Evolutionary conservation across 768 basidiomycete genomes (phyloP).

Genomic region (Amanita fuliginea): DNA sequence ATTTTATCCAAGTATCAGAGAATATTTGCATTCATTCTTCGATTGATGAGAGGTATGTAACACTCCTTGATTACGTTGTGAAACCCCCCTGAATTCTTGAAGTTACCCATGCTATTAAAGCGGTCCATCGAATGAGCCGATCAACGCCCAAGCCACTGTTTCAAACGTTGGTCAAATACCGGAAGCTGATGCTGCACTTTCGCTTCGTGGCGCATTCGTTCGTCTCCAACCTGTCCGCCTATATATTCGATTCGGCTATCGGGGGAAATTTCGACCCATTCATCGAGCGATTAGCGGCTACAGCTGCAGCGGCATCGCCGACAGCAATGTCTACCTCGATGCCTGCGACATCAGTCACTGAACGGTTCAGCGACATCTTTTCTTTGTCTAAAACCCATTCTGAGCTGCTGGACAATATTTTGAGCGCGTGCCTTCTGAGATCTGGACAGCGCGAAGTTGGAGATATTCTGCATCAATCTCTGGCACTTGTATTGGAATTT

Average conservation of each 20-base stretch:
- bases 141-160: slow-evolving; percentile 36
- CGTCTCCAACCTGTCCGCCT: slow-evolving; percentile 51
- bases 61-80: background rate
- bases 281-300: slow-evolving; percentile 27
- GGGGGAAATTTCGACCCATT: slow-evolving; percentile 68
- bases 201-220: slow-evolving; percentile 69
- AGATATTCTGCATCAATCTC: slow-evolving; percentile 48
- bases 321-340: slow-evolving; percentile 6
- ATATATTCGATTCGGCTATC: slow-evolving; percentile 77
- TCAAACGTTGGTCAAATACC: slow-evolving; percentile 41
- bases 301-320: slow-evolving; percentile 7
- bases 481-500: slow-evolving; percentile 61
- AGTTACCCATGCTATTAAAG: slow-evolving; percentile 62
- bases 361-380: slow-evolving; percentile 59
- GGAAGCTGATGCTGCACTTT: slow-evolving; percentile 50
- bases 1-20: slow-evolving; percentile 81
- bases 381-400: slow-evolving; percentile 60
- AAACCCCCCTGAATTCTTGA: slow-evolving; percentile 3
- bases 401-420: slow-evolving; percentile 56
- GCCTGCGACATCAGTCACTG: background rate
- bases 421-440: slow-evolving; percentile 64
- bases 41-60: slow-evolving; percentile 61
- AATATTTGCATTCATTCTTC: slow-evolving; percentile 69
- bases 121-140: slow-evolving; percentile 56
- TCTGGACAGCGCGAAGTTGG: slow-evolving; percentile 56